Base-by-base conservation (phyloP, 129 eudicot genomes). In the Saussurea involucrata region DNA sequence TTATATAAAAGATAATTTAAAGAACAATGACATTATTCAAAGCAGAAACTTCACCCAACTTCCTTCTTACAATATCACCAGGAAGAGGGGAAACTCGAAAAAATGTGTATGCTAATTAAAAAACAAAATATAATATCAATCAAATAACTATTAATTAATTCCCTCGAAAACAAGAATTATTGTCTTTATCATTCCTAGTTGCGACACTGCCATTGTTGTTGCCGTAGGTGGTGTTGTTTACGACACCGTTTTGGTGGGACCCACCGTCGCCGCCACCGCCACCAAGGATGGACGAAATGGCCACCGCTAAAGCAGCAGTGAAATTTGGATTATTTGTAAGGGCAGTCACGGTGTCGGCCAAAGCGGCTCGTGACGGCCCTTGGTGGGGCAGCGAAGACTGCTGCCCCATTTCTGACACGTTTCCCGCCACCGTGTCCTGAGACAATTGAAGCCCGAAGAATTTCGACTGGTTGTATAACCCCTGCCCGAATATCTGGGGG, bases 401-500 rank as follows among this genome's bases (percentile, higher is more conserved):
- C 44, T 37, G n/a, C n/a, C 7, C 21, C 58, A 49, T 49, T 49
- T 49, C 58, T 7, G 58, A 46, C 13, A 46, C 4, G 58, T 5
- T n/a, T 46, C 32, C 24, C 2, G 69, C 63, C 12, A 24, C 78
- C 68, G 80, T 73, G 29, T 80, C 82, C 8, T 77, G 85, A 4
- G 90, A 86, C 79, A 80, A 60, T 15, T 83, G 87, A 33, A 86
- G 87, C 10, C 96, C 92, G 1, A 88, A 90, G 74, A 87, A 90
- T 78, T 81, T 87, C 0, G 96, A 90, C 44, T 90, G 91, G 36
- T 89, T 87, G 44, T 85, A 87, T 34, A 87, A 29, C 3, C 85
- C 86, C 53, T 89, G 90, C n/a, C 94, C 86, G 18, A 89, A 82
- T n/a, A 89, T 82, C 20, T 86, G 93, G 7, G 93, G 93, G 70